phyloP scores from a whole-genome alignment of 176 grass and related monocot genomes.

The Triticum turgidum region DNA sequence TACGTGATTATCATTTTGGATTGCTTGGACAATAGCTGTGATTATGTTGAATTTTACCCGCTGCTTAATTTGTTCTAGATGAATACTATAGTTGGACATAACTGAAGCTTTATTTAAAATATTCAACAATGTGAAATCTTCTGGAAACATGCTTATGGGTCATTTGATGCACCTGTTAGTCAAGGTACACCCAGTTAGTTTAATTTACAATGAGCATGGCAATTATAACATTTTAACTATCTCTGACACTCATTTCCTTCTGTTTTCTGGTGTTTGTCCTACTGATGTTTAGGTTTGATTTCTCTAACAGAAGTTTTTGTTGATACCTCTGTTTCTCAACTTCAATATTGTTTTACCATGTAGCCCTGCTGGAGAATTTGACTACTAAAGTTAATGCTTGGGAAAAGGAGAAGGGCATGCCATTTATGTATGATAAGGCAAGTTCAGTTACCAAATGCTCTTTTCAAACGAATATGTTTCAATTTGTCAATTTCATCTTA shows the following conservation, averaged over 20 bases:
- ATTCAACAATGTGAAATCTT: not conserved
- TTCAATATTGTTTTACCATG: conserved; percentile 38
- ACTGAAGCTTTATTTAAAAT: not conserved
- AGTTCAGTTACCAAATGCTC: conserved; percentile 8
- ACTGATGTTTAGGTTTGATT: not conserved
- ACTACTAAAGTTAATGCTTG: conserved; percentile 65
- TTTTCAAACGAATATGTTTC: not conserved
- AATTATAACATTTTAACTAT: not conserved
- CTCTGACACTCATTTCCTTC: not conserved
- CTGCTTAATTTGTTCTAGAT: not conserved
- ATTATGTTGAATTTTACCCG: not conserved
- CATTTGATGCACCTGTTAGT: not conserved
- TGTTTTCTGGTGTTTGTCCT: not conserved
- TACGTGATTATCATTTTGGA: not conserved
- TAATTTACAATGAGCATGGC: not conserved
- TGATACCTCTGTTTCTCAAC: conserved; percentile 20
- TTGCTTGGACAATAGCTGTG: not conserved
- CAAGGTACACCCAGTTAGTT: not conserved
- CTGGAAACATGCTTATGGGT: conserved; percentile 15
- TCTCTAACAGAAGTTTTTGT: not conserved
- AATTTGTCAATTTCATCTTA: not conserved
- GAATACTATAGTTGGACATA: not conserved
- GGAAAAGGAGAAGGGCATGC: conserved; percentile 76
- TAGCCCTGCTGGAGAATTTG: conserved; percentile 80
- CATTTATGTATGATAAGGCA: conserved; percentile 82